These are phyloP conservation scores for Solanum piurae DNA, from an alignment of 257 asterid species.

Conservation along the genomic window DNA sequence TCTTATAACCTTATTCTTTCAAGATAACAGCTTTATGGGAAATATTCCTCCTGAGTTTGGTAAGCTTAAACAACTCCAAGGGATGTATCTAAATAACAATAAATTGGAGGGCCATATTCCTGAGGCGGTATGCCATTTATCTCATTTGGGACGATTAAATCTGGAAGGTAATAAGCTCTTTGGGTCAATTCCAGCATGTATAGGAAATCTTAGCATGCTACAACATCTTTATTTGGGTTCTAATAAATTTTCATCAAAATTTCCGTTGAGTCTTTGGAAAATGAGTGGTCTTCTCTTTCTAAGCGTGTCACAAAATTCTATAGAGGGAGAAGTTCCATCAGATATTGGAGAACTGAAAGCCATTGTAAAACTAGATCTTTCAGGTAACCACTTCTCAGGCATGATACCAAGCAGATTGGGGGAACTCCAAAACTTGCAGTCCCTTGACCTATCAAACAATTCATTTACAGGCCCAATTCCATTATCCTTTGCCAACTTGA, in stretches of 20 bases:
- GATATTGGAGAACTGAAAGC: conserved; percentile 7
- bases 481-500: conserved; percentile 9
- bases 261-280: conserved; percentile 22
- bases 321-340: conserved; percentile 20
- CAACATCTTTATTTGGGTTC: conserved; percentile 7
- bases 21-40: rapidly evolving
- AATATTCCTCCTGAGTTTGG: not conserved
- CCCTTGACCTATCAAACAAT: conserved; percentile 22
- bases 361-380: conserved; percentile 10
- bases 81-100: conserved; percentile 4
- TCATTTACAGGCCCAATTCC: conserved; percentile 25
- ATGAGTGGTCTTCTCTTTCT: conserved; percentile 8
- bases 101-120: conserved; percentile 16
- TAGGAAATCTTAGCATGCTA: conserved; percentile 16
- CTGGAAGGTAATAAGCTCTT: conserved; percentile 15
- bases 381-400: conserved; percentile 16
- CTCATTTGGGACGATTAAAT: no score
- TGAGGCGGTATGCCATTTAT: conserved; percentile 4
- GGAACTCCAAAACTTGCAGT: conserved; percentile 4
- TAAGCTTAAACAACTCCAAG: conserved; percentile 1
- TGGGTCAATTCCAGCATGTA: conserved; percentile 11
- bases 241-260: conserved; percentile 17
- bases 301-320: conserved; percentile 9
- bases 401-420: conserved; percentile 15
- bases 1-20: not conserved